Percentiles rank a stretch among this genome's conserved stretches.
Conservation (phyloP, 2,329 filamentous ascomycete species). For the Hypoxylon sp. region DNA sequence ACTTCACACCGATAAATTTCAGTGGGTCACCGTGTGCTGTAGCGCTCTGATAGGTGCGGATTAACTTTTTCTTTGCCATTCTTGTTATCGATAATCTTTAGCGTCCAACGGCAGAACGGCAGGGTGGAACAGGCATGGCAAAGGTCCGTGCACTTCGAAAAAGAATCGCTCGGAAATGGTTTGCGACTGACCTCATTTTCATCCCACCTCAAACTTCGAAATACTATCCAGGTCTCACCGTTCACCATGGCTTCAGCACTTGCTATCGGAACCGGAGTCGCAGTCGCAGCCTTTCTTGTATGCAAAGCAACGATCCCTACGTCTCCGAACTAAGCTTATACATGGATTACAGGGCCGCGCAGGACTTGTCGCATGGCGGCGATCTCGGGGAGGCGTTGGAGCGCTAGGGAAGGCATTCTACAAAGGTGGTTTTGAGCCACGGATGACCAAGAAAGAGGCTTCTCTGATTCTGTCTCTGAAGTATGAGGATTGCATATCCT, state of each 20-base stretch:
- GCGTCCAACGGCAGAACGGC: no score
- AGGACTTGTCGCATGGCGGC: slow-evolving; percentile 86
- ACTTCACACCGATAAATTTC: slow-evolving; percentile 34
- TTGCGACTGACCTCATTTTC: slow-evolving; percentile 18
- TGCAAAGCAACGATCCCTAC: slow-evolving; percentile 34
- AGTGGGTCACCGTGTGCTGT: slow-evolving; percentile 15
- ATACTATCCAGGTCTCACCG: slow-evolving; percentile 7
- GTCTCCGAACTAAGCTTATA: no score
- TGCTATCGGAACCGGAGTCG: slow-evolving; percentile 57
- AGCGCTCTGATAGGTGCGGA: slow-evolving; percentile 25
- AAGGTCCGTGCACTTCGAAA: slow-evolving; percentile 27
- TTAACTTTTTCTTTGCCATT: slow-evolving; percentile 10
- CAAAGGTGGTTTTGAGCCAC: slow-evolving; percentile 97
- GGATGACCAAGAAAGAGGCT: slow-evolving; percentile 93
- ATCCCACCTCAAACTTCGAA: slow-evolving; percentile 12
- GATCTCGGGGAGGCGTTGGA: slow-evolving; percentile 79
- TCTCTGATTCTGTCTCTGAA: slow-evolving; percentile 88
- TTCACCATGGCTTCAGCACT: slow-evolving; percentile 65
- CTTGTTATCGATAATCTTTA: background rate
- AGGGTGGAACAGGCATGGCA: background rate
- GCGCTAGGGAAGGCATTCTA: slow-evolving; percentile 92
- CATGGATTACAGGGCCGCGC: slow-evolving; percentile 76
- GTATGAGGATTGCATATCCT: no score
- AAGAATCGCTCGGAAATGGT: slow-evolving; percentile 24
- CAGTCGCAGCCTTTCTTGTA: slow-evolving; percentile 63